Conservation (phyloP, 2,329 filamentous ascomycete species). For the Ceratocystis eucalypticola region DNA sequence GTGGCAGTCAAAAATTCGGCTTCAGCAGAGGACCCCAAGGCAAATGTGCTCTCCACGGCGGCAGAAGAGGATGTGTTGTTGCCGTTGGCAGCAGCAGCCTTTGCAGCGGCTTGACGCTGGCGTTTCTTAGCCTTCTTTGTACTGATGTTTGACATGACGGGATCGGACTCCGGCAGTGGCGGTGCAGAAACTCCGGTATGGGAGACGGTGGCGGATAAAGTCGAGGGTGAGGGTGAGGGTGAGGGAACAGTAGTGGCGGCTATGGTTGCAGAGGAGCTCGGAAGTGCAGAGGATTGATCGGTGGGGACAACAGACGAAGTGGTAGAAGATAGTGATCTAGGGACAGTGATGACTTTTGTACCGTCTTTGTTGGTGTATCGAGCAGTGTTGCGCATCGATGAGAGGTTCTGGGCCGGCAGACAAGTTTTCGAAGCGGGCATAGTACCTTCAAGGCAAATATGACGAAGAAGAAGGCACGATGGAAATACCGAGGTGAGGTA, state of each 20-base stretch:
- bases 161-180: slow-evolving; percentile 16
- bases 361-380: slow-evolving; percentile 57
- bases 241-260: neutral
- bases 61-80: neutral
- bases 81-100: slow-evolving; percentile 16
- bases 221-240: slow-evolving; percentile 26
- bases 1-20: neutral
- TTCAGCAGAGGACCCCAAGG: neutral
- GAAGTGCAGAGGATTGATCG: slow-evolving; percentile 30
- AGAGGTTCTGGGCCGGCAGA: slow-evolving; percentile 35
- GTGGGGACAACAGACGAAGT: slow-evolving; percentile 29
- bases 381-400: slow-evolving; percentile 41
- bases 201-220: slow-evolving; percentile 27
- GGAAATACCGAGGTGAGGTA: neutral
- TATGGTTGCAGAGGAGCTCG: neutral
- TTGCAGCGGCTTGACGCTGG: slow-evolving; percentile 49
- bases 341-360: slow-evolving; percentile 54
- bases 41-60: neutral
- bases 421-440: slow-evolving; percentile 42
- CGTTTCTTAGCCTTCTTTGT: slow-evolving; percentile 84
- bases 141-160: slow-evolving; percentile 45
- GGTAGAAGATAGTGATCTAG: slow-evolving; percentile 38
- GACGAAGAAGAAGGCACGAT: neutral
- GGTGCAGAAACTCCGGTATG: slow-evolving; percentile 21
- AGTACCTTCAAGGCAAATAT: slow-evolving; percentile 25